Evolutionary conservation across 2,329 filamentous ascomycete species (phyloP).

Genomic region (Alternaria rosae): DNA sequence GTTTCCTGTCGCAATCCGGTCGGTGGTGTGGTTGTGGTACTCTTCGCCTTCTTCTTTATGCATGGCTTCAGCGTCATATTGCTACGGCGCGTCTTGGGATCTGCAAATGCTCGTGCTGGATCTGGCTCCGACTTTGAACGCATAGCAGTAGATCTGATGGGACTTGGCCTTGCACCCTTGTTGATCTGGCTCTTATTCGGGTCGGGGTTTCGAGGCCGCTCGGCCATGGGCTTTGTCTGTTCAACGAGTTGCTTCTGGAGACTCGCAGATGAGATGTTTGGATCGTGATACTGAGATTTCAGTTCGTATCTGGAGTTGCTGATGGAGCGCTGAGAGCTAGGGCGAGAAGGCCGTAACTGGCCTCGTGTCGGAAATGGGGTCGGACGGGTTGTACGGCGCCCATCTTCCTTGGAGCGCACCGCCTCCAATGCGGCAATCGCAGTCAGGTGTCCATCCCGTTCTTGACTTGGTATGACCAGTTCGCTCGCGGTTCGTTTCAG

Average conservation of each 20-base stretch:
- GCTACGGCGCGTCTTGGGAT: neutral
- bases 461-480: neutral
- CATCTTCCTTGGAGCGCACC: constrained; percentile 3
- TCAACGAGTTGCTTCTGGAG: constrained; percentile 19
- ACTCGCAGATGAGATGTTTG: constrained; percentile 9
- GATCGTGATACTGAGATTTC: constrained; percentile 15
- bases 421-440: neutral
- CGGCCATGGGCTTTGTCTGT: constrained; percentile 11
- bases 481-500: constrained; percentile 6
- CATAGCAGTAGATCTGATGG: neutral
- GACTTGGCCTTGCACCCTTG: constrained; percentile 5
- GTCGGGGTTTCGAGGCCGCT: neutral
- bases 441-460: neutral
- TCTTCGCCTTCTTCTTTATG: constrained; percentile 37
- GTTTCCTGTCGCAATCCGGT: neutral
- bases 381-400: neutral
- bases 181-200: constrained; percentile 5
- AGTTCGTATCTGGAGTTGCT: constrained; percentile 19
- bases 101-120: neutral
- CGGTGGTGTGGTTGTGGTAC: constrained; percentile 25
- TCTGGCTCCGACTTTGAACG: constrained; percentile 12
- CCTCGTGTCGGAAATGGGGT: neutral
- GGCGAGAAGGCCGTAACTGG: neutral
- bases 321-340: constrained; percentile 9
- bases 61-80: constrained; percentile 35